phyloP scores from a whole-genome alignment of 257 asterid species.

The Linaria vulgaris region DNA sequence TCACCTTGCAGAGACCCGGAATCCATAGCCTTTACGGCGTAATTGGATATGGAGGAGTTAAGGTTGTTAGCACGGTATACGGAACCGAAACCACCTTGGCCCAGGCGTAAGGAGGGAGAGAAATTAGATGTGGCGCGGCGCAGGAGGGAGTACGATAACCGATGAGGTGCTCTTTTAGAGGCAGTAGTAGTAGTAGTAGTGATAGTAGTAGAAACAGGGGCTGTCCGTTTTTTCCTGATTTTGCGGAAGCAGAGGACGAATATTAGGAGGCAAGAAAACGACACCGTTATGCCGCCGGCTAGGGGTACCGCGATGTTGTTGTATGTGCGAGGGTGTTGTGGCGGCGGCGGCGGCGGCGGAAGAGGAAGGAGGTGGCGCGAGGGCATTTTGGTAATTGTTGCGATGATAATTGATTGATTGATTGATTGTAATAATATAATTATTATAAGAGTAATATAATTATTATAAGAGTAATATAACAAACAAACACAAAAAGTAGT shows the following conservation, averaged over 20 bases:
- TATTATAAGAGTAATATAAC: too few relatives aligned
- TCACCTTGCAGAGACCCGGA: conserved; percentile 94
- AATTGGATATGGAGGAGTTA: conserved; percentile 29
- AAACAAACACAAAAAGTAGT: too few relatives aligned
- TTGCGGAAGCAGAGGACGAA: conserved; percentile 70
- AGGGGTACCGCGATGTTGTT: conserved; percentile 49
- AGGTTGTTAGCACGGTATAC: conserved; percentile 71
- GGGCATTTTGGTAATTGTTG: conserved; percentile 63
- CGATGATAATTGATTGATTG: too few relatives aligned
- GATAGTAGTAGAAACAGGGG: conserved; percentile 68
- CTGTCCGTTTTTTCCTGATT: conserved; percentile 66
- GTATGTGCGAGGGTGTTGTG: too few relatives aligned
- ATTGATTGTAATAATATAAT: too few relatives aligned
- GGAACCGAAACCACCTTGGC: conserved; percentile 96
- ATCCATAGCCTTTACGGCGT: conserved; percentile 91
- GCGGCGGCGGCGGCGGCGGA: conserved; percentile 24
- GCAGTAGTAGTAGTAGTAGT: conserved; percentile 66
- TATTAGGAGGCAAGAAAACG: conserved; percentile 60
- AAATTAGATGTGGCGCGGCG: conserved; percentile 79
- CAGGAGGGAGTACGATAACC: conserved; percentile 67
- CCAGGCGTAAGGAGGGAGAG: conserved; percentile 74
- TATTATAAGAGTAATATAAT: too few relatives aligned
- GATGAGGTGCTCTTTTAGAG: conserved; percentile 74
- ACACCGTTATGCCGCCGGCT: conserved; percentile 73
- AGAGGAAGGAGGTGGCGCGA: conserved; percentile 61